Evolutionary conservation across 2,329 filamentous ascomycete genomes (phyloP).

Genomic region (Nothopassalora personata): DNA sequence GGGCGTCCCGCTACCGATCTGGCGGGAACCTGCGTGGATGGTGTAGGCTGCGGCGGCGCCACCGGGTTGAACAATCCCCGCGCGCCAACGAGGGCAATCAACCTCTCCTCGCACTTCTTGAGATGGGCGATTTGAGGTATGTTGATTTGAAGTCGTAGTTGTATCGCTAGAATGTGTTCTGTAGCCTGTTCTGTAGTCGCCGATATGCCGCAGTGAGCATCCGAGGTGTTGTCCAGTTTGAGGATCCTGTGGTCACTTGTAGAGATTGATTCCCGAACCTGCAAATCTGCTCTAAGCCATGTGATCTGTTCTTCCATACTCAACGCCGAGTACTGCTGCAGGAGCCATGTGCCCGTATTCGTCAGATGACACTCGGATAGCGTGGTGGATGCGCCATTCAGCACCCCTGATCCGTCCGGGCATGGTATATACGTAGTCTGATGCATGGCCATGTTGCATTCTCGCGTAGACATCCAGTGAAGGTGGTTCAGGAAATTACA

Average conservation of each 20-base stretch:
- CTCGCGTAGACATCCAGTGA: neutral
- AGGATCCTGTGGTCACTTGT: neutral
- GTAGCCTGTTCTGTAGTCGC: neutral
- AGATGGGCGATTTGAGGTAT: conserved; percentile 2
- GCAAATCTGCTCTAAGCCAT: conserved; percentile 2
- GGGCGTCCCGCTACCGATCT: neutral
- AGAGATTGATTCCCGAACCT: neutral
- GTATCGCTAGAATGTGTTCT: neutral
- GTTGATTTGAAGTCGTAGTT: neutral
- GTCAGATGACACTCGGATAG: neutral
- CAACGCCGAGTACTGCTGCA: neutral
- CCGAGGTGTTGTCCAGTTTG: neutral
- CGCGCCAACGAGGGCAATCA: neutral
- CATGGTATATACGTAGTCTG: neutral
- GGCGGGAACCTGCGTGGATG: neutral
- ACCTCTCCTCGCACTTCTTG: neutral
- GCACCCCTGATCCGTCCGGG: neutral
- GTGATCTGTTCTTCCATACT: conserved; percentile 1
- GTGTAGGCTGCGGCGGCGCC: neutral
- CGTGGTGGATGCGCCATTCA: neutral
- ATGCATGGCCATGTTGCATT: neutral
- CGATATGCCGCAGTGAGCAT: neutral
- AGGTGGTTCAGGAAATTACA: neutral
- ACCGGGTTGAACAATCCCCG: neutral
- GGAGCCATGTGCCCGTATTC: neutral